A percentile compares a stretch with the other conserved stretches of the same genome.
These are phyloP conservation scores for Pythium folliculosum DNA, from an alignment of 352 stramenopile genomes.

Conservation along the genomic window DNA sequence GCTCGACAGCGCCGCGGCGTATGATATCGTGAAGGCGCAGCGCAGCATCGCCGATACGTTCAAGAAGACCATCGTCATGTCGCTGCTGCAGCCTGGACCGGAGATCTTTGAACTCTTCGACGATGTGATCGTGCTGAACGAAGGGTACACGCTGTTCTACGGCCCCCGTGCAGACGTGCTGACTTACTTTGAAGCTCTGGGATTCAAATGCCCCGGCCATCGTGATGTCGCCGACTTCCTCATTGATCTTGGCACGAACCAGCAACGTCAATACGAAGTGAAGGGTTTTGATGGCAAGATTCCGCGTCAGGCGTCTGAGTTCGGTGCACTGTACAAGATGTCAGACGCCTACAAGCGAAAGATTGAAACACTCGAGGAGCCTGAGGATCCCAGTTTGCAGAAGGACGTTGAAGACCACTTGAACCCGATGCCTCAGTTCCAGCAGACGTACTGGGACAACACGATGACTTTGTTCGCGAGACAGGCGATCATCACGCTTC, in stretches of 20 bases:
- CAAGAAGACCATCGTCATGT: slow-evolving; percentile 50
- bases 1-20: slow-evolving; percentile 34
- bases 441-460: slow-evolving; percentile 15
- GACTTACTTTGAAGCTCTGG: slow-evolving; percentile 82
- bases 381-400: slow-evolving; percentile 89
- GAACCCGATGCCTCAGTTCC: slow-evolving; percentile 13
- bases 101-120: slow-evolving; percentile 83
- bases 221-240: slow-evolving; percentile 93
- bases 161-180: slow-evolving; percentile 52
- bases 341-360: slow-evolving; percentile 24
- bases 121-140: slow-evolving; percentile 90
- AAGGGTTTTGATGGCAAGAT: slow-evolving; percentile 26
- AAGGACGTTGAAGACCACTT: slow-evolving; percentile 47
- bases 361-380: slow-evolving; percentile 68
- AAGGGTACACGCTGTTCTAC: slow-evolving; percentile 90
- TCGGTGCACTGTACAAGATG: slow-evolving; percentile 23
- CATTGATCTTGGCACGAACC: slow-evolving; percentile 52
- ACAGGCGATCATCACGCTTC: slow-evolving; percentile 50
- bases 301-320: slow-evolving; percentile 17
- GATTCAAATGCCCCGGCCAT: slow-evolving; percentile 50
- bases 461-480: slow-evolving; percentile 26
- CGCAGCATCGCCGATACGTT: slow-evolving; percentile 34
- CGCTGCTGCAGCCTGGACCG: slow-evolving; percentile 76
- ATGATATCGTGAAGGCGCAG: slow-evolving; percentile 38
- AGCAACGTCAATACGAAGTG: slow-evolving; percentile 24